Evolutionary conservation across 441 rosid species (phyloP).

Genomic region (Erodium moschatum): DNA sequence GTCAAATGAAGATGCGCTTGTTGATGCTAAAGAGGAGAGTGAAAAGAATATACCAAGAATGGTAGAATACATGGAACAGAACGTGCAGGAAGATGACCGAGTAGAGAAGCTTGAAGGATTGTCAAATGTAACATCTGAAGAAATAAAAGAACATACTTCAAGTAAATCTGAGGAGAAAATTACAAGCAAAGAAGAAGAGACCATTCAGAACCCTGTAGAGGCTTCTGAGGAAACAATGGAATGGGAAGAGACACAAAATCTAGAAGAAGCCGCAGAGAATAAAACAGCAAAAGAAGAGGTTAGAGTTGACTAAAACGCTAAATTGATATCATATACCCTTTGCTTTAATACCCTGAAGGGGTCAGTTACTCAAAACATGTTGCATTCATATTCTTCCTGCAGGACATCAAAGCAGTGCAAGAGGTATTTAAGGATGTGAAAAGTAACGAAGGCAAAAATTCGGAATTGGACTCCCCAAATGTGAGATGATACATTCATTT

Average conservation of each 20-base stretch:
- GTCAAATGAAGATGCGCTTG: too few relatives aligned
- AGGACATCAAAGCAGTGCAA: slow-evolving; percentile 20
- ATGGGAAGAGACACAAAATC: slow-evolving; percentile 2
- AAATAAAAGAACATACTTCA: slow-evolving; percentile 10
- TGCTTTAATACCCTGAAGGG: slow-evolving; percentile 5
- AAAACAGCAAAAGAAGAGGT: slow-evolving; percentile 19
- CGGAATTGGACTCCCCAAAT: slow-evolving; percentile 10
- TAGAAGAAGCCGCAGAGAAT: slow-evolving; percentile 11
- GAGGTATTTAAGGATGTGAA: slow-evolving; percentile 19
- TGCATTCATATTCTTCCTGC: slow-evolving; percentile 9
- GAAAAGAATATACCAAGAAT: not conserved
- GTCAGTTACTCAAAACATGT: not conserved
- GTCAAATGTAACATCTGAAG: slow-evolving; percentile 8
- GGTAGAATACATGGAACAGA: slow-evolving; percentile 7
- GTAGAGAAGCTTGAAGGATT: slow-evolving; percentile 9
- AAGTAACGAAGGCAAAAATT: not conserved
- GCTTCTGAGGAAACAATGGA: not conserved
- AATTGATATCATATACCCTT: not conserved
- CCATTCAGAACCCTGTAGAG: slow-evolving; percentile 15
- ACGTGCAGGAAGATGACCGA: not conserved
- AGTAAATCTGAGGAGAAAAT: slow-evolving; percentile 5
- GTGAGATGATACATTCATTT: slow-evolving; percentile 11
- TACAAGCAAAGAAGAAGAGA: not conserved
- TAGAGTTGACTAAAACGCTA: not conserved
- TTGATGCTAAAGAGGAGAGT: not conserved